These are phyloP conservation scores for Wakefieldia striispora DNA, from an alignment of 768 basidiomycete species.

Conservation along the genomic window DNA sequence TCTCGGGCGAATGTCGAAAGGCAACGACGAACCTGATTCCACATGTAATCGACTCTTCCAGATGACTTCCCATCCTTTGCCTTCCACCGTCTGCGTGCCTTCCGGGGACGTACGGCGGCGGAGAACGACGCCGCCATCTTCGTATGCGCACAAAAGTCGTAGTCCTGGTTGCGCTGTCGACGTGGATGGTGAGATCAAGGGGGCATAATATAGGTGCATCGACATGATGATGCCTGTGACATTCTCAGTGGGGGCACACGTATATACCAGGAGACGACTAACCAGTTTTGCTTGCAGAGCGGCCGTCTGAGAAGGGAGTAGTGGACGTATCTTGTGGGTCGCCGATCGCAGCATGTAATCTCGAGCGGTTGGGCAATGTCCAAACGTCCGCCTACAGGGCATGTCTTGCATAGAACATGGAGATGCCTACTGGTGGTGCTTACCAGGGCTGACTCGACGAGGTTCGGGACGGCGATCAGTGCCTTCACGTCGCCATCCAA, in stretches of 20 bases:
- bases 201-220: slow-evolving; percentile 57
- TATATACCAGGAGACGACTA: background rate
- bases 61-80: slow-evolving; percentile 67
- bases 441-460: slow-evolving; percentile 85
- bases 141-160: slow-evolving; percentile 73
- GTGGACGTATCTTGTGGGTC: slow-evolving; percentile 39
- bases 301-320: slow-evolving; percentile 37
- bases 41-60: slow-evolving; percentile 69
- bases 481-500: slow-evolving; percentile 30
- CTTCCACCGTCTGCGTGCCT: slow-evolving; percentile 53
- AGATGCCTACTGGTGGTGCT: slow-evolving; percentile 11
- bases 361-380: slow-evolving; percentile 60
- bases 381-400: slow-evolving; percentile 79
- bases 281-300: slow-evolving; percentile 60
- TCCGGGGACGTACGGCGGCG: slow-evolving; percentile 45
- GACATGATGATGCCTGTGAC: slow-evolving; percentile 85
- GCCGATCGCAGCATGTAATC: slow-evolving; percentile 86
- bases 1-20: background rate
- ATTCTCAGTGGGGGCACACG: background rate
- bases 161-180: slow-evolving; percentile 40
- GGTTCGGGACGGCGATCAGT: slow-evolving; percentile 80
- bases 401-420: background rate
- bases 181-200: slow-evolving; percentile 31
- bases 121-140: slow-evolving; percentile 82
- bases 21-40: slow-evolving; percentile 58